Evolutionary conservation across 768 basidiomycete genomes (phyloP), one percentile per base, ranked within the genome.

Genomic region (Psilocybe subaeruginosa): DNA sequence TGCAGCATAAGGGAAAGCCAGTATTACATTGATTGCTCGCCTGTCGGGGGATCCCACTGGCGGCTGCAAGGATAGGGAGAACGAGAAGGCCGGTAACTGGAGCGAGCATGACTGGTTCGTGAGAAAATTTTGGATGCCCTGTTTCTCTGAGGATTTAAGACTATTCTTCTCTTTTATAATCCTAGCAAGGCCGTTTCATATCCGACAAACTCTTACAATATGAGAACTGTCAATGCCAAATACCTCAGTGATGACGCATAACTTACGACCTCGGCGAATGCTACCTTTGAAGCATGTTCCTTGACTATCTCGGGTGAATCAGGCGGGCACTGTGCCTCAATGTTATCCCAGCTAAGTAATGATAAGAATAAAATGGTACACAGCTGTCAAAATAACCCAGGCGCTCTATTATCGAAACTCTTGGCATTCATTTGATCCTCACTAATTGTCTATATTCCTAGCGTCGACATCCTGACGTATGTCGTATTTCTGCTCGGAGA

Each of bases 61-160:
- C 62, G 43, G 58, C 62, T 29, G 58, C 62, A 63, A 63, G 58
- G 30, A 63, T 47, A 16, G 62, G 62, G 17, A 63, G 27, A 43
- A 53, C 57, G 11, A 59, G 50, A 49, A 56, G 37, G 50, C 56
- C 11, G 43, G 31, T 14, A 47, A 46, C 30, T 49, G 1, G 50
- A 30, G 23, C 50, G 60, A 52, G 50, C 41, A 51, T 14, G 41
- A 7, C 2, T n/a, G 1, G 6, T 11, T 43, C 6, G 41, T 14
- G n/a, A 7, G 41, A 8, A 43, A 12, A 43, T n/a, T 1, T 14
- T 4, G 4, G 4, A 12, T 8, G 41, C 3, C 2, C 41, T 43
- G 19, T 12, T 43, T 7, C 12, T 14, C 41, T 14, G 41, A 2
- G 41, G 41, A 16, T 4, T 43, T 7, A 11, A 16, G 3, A 43